Percentiles rank a stretch among this genome's conserved stretches.
Evolutionary conservation across 2,329 filamentous ascomycete genomes (phyloP).

Genomic region (Scleromitrula shiraiana): DNA sequence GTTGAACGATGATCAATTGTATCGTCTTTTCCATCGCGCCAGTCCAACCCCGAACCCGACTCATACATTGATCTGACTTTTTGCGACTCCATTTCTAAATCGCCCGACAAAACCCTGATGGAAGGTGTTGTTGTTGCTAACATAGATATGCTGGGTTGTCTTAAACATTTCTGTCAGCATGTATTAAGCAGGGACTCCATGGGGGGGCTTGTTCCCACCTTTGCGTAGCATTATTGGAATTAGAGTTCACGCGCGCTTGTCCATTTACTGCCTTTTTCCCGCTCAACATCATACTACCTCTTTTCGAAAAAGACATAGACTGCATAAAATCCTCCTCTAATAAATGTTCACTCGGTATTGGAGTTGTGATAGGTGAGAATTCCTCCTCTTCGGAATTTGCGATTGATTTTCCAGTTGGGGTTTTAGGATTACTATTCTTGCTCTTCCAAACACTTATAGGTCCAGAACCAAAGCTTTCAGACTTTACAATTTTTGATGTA

Average conservation of each 20-base stretch:
- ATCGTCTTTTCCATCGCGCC: conserved; percentile 19
- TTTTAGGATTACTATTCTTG: conserved; percentile 11
- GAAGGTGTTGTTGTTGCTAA: conserved; percentile 17
- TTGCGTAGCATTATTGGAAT: conserved; percentile 17
- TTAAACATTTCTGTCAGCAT: conserved; percentile 15
- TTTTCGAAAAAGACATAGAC: conserved; percentile 51
- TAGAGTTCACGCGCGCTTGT: conserved; percentile 19
- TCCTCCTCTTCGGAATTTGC: conserved; percentile 24
- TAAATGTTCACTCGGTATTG: conserved; percentile 48
- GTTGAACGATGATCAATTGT: conserved; percentile 7
- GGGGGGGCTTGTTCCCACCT: conserved; percentile 16
- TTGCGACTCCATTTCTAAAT: conserved; percentile 29
- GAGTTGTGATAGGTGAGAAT: conserved; percentile 46
- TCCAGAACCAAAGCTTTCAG: conserved; percentile 11
- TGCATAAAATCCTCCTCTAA: conserved; percentile 51
- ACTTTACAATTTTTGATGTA: conserved; percentile 12
- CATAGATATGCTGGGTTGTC: conserved; percentile 27
- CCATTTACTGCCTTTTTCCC: conserved; percentile 33
- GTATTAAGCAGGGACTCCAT: conserved; percentile 1
- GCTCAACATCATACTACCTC: conserved; percentile 55
- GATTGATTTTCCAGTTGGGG: conserved; percentile 17
- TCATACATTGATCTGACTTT: conserved; percentile 32
- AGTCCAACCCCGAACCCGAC: conserved; percentile 19
- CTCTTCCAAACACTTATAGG: conserved; percentile 16
- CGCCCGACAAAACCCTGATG: conserved; percentile 22